A percentile compares a stretch with the other conserved stretches of the same genome.
Conservation (phyloP, 1,284 basidiomycete species). For the Tausonia pullulans region DNA sequence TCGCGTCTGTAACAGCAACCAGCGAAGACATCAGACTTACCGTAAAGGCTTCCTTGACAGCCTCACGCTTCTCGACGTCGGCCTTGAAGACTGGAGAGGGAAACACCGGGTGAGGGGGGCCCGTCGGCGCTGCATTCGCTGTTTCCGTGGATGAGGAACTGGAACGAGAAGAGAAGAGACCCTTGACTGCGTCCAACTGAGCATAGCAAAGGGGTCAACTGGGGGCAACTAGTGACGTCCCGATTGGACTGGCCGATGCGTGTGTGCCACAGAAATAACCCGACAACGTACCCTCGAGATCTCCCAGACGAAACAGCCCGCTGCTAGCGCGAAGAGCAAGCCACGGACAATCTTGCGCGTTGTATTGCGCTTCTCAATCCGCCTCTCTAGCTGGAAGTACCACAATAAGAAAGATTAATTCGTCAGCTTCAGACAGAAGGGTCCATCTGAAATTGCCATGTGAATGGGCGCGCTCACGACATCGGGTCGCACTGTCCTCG, state of each 20-base stretch:
- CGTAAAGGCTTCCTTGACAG: conserved; percentile 63
- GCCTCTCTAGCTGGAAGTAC: no score
- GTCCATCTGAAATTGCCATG: no score
- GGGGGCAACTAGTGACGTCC: background rate
- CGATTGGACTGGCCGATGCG: background rate
- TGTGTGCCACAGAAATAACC: background rate
- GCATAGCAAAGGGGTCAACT: background rate
- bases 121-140: background rate
- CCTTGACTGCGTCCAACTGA: no score
- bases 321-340: background rate
- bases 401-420: no score
- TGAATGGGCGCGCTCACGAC: no score
- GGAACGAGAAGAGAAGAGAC: background rate
- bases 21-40: conserved; percentile 36
- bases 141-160: background rate
- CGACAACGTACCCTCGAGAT: background rate
- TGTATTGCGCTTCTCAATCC: no score
- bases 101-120: background rate
- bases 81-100: conserved; percentile 33
- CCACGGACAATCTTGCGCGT: background rate
- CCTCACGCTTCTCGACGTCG: conserved; percentile 53
- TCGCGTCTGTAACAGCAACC: background rate
- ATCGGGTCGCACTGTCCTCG: no score
- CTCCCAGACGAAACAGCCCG: background rate
- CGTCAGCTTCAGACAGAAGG: no score